phyloP scores from a whole-genome alignment of 495 filamentous ascomycete genomes.

The Penicillium pulvis region DNA sequence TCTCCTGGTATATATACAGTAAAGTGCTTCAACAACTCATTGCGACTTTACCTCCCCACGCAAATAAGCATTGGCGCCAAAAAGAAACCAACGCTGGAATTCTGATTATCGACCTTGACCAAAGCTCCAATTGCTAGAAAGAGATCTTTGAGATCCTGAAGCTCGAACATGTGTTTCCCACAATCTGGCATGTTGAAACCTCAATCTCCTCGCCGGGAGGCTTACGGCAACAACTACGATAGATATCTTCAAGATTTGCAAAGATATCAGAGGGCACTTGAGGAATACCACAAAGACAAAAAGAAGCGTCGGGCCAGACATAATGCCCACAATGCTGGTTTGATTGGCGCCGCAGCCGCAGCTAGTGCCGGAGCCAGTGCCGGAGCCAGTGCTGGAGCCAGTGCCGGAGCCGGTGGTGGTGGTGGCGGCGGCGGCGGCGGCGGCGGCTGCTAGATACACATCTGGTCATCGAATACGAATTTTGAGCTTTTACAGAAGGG shows the following conservation, averaged over 20 bases:
- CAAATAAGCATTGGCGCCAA: no score
- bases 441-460: neutral
- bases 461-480: neutral
- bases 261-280: neutral
- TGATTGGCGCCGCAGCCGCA: no score
- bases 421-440: neutral
- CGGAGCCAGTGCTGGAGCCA: no score
- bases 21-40: no score
- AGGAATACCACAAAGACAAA: neutral
- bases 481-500: neutral
- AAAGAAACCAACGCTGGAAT: no score
- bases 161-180: constrained; percentile 18
- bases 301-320: neutral
- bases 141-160: neutral
- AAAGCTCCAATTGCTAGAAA: neutral
- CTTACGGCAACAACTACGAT: constrained; percentile 13
- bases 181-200: neutral
- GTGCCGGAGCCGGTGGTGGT: neutral
- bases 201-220: constrained; percentile 5
- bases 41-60: no score
- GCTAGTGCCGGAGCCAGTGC: neutral
- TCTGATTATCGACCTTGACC: neutral
- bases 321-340: neutral
- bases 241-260: constrained; percentile 1
- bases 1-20: neutral